phyloP scores from a whole-genome alignment of 2,329 filamentous ascomycete species.

The Fusarium continuum region DNA sequence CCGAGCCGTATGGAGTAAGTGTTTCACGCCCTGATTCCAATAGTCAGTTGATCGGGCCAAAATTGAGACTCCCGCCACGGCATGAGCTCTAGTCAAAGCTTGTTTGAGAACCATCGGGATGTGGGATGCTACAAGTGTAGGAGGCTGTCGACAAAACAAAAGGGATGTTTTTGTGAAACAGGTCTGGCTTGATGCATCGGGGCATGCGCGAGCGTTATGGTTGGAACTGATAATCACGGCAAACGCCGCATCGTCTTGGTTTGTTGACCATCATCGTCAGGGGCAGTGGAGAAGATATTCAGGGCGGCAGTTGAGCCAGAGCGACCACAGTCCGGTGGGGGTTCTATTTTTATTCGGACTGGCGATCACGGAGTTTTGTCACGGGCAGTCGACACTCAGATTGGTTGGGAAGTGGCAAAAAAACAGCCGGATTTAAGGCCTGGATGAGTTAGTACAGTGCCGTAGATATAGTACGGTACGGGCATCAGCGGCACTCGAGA shows the following conservation, averaged over 20 bases:
- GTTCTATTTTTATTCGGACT: slow-evolving; percentile 37
- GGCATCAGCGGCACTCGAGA: slow-evolving; percentile 6
- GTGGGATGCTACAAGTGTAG: slow-evolving; percentile 8
- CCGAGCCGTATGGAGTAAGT: neutral
- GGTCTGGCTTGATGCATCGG: slow-evolving; percentile 17
- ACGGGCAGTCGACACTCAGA: neutral
- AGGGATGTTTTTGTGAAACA: slow-evolving; percentile 27
- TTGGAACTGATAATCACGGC: slow-evolving; percentile 10
- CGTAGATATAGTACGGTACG: slow-evolving; percentile 1
- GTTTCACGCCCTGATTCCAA: slow-evolving; percentile 18
- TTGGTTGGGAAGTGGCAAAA: slow-evolving; percentile 30
- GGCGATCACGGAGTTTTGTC: slow-evolving; percentile 17
- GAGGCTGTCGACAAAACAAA: neutral
- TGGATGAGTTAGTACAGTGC: neutral
- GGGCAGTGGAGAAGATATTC: slow-evolving; percentile 39
- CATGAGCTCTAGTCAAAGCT: slow-evolving; percentile 14
- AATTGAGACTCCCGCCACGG: slow-evolving; percentile 21
- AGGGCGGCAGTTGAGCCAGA: slow-evolving; percentile 29
- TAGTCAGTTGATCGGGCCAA: slow-evolving; percentile 2
- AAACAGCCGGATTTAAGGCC: slow-evolving; percentile 20
- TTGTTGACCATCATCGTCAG: slow-evolving; percentile 36
- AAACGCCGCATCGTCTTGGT: slow-evolving; percentile 9
- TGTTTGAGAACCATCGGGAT: slow-evolving; percentile 23
- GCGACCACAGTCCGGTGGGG: neutral
- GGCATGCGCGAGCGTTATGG: slow-evolving; percentile 10